phyloP scores from a whole-genome alignment of 2,329 filamentous ascomycete species.

The Neofusicoccum parvum region DNA sequence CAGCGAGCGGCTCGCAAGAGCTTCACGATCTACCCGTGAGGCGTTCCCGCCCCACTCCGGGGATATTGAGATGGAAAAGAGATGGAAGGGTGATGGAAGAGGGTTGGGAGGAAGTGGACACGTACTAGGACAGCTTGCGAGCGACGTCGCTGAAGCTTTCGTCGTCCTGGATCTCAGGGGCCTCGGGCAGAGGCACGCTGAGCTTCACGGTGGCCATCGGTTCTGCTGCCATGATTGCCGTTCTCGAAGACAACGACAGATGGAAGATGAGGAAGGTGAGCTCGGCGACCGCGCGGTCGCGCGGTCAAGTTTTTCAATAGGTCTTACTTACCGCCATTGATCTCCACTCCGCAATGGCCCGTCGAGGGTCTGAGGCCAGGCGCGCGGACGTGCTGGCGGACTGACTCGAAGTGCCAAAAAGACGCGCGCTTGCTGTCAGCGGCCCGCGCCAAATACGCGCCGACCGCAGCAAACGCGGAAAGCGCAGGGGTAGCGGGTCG shows the following conservation, averaged over 20 bases:
- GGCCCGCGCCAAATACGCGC: neutral
- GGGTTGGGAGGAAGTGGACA: slow-evolving; percentile 4
- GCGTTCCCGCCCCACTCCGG: slow-evolving; percentile 26
- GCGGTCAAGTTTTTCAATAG: slow-evolving; percentile 10
- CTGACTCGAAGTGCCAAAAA: no score
- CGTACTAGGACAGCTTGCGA: slow-evolving; percentile 66
- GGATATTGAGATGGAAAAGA: slow-evolving; percentile 13
- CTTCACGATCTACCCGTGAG: slow-evolving; percentile 13
- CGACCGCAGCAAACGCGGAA: neutral
- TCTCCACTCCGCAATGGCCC: slow-evolving; percentile 10
- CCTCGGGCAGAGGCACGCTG: slow-evolving; percentile 29
- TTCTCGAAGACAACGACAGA: neutral
- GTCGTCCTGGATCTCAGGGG: slow-evolving; percentile 60
- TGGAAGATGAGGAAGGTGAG: slow-evolving; percentile 10
- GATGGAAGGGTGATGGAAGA: slow-evolving; percentile 5
- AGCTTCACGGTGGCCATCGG: slow-evolving; percentile 14
- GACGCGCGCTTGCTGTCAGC: neutral
- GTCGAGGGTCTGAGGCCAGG: neutral
- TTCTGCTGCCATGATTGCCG: slow-evolving; percentile 15
- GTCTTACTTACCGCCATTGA: slow-evolving; percentile 11
- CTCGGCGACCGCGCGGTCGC: neutral
- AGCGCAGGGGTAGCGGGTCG: neutral
- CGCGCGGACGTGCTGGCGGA: neutral
- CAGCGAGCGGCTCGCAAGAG: slow-evolving; percentile 11
- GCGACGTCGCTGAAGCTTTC: slow-evolving; percentile 67